phyloP scores from a whole-genome alignment of 345 rosid species.

The Brassica juncea region DNA sequence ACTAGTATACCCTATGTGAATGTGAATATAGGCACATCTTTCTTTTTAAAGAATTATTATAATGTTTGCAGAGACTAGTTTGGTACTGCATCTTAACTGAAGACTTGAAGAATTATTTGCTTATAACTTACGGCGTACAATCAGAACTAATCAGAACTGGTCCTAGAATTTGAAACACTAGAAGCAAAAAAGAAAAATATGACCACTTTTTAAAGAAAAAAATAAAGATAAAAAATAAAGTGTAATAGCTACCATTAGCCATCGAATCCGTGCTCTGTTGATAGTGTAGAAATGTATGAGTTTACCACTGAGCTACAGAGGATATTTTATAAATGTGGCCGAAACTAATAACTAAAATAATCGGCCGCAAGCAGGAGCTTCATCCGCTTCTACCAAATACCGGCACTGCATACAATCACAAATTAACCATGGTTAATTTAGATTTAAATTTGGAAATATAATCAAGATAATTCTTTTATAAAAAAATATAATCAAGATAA shows the following conservation, averaged over 20 bases:
- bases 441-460: slow-evolving; percentile 1
- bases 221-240: no score
- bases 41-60: background rate
- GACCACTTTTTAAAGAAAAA: no score
- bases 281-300: no score
- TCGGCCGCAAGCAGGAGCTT: no score
- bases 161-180: no score
- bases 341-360: no score
- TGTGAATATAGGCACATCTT: background rate
- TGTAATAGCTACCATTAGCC: no score
- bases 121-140: background rate
- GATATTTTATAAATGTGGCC: no score
- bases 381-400: no score
- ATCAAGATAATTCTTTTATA: background rate
- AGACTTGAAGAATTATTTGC: background rate
- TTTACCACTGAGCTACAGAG: no score
- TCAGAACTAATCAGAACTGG: background rate
- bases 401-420: background rate
- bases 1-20: background rate
- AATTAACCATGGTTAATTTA: background rate
- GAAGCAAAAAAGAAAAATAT: no score
- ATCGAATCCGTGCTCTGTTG: no score
- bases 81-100: background rate
- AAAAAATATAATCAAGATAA: background rate
- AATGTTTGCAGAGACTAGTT: background rate